Base-by-base conservation (phyloP, 768 basidiomycete genomes). In the Termitomyces sp. region DNA sequence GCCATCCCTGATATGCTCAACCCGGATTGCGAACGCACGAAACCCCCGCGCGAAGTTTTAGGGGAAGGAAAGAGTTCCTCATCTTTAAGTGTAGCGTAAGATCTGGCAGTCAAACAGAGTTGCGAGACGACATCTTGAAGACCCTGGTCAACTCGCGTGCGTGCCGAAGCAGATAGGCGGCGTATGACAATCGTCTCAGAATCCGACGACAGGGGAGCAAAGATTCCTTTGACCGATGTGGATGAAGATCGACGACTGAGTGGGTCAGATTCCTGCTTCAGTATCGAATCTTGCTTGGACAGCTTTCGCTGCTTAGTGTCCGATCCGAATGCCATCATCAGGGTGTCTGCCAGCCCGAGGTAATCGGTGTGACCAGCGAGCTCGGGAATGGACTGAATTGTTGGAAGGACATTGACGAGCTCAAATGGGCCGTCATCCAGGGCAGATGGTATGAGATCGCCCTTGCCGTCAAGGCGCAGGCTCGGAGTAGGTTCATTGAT, bases 91-190 rank as follows among this genome's bases (percentile, higher is more conserved):
- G 78, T 82, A 8, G 88, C 87, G 57, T 88, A 81, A 51, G 81
- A 82, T 47, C 95, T 83, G 15, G 88, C 89, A 2, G 83, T 80
- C 32, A 88, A 73, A 64, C 90, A 89, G 29, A 79, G 78, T 61
- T 88, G 86, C 11, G 93, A 94, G 66, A 89, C 86, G 60, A 97
- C 85, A 68, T 96, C 95, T 50, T 83, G 80, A 17, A 98, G 76
- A 11, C 86, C 86, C 48, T 88, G 83, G 67, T 96, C 94, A 55
- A 93, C 86, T 45, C 85, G 83, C 34, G 81, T 78, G 51, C 92
- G 86, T 38, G 86, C 85, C 46, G 83, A 75, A 10, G 84, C 76
- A 17, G 89, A 86, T 15, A 86, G 82, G 15, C 92, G 87, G 40
- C 86, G 83, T 57, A 91, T 83, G 65, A 88, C 79, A 45, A 89